Conservation (phyloP, 164 flowering plant genomes). For the Annona squamosa region DNA sequence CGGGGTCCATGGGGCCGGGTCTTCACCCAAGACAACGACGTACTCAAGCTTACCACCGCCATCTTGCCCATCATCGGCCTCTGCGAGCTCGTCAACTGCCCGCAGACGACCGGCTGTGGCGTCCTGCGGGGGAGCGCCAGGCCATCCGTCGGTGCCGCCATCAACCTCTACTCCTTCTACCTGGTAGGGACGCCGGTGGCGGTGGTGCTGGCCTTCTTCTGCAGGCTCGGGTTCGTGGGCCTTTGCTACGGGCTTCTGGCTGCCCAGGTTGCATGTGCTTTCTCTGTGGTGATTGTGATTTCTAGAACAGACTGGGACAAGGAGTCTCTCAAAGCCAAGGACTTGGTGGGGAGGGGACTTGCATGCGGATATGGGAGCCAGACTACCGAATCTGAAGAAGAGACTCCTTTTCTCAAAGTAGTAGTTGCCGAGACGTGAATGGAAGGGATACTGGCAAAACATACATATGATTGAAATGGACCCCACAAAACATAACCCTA, state of each 20-base stretch:
- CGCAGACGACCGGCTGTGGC: constrained; percentile 91
- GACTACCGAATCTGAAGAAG: constrained; percentile 28
- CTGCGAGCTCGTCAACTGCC: constrained; percentile 89
- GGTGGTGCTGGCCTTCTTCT: constrained; percentile 41
- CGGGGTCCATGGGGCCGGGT: constrained; percentile 58
- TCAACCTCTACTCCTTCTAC: constrained; percentile 81
- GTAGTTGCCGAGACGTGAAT: constrained; percentile 12
- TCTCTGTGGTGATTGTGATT: constrained; percentile 51
- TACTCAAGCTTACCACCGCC: constrained; percentile 43
- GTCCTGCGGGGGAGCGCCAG: constrained; percentile 80
- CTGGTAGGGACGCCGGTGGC: constrained; percentile 83
- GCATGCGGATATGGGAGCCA: constrained; percentile 19
- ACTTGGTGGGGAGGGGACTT: constrained; percentile 35
- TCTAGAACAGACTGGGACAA: constrained; percentile 70
- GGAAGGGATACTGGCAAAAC: constrained; percentile 1
- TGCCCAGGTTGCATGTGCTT: constrained; percentile 69
- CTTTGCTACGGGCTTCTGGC: constrained; percentile 87
- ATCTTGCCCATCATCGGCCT: constrained; percentile 76
- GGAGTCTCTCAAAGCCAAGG: constrained; percentile 55
- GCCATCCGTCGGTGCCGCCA: constrained; percentile 57
- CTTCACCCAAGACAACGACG: constrained; percentile 61
- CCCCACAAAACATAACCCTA: neutral
- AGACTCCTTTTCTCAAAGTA: constrained; percentile 19
- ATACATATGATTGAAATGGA: neutral
- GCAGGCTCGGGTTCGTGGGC: constrained; percentile 57